Evolutionary conservation across 2,329 filamentous ascomycete genomes (phyloP), one percentile per base, ranked within the genome.

Genomic region (Penicillium nordicum): DNA sequence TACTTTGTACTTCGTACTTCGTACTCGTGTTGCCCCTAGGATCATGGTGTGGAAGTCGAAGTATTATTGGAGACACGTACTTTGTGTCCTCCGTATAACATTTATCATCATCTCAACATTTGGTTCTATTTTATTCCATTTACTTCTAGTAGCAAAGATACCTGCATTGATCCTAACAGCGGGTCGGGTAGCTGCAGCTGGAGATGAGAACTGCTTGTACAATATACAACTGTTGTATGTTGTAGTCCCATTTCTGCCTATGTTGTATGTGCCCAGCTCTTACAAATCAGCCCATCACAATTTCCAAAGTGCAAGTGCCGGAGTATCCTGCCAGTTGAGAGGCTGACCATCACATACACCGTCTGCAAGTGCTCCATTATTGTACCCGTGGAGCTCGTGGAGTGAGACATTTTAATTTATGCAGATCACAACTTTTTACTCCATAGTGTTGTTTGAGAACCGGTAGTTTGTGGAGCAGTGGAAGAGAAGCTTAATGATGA

Each of bases 401-500:
- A 12, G 42, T 52, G 53, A 55, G 53, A 52, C 53, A 56, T 52
- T 25, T 18, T 12, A n/a, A 10, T 43, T 12, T 18, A 16, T 43
- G 29, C 43, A 46, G 43, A 46, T 46, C 43, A 34, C 18, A 2
- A 34, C 29, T 30, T 32, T 36, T 64, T 18, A 18, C 18, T 18
- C 18, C 18, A 18, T 18, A 63, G 60, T 55, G 48, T 53, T 32
- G 52, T 55, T 50, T 55, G 40, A 42, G 38, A 38, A 9, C 48
- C 43, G n/a, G 47, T 63, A 63, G 55, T 60, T 43, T 57, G 57
- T 57, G 62, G 61, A 50, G 53, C 41, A 41, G 16, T 8, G n/a
- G 16, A 34, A 29, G 25, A 48, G 37, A 48, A 44, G 37, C 27
- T 54, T 34, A 38, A 44, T 21, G 29, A 12, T 18, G 4, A n/a